Conservation (phyloP, 768 basidiomycete species). For the Tulasnella sp. region DNA sequence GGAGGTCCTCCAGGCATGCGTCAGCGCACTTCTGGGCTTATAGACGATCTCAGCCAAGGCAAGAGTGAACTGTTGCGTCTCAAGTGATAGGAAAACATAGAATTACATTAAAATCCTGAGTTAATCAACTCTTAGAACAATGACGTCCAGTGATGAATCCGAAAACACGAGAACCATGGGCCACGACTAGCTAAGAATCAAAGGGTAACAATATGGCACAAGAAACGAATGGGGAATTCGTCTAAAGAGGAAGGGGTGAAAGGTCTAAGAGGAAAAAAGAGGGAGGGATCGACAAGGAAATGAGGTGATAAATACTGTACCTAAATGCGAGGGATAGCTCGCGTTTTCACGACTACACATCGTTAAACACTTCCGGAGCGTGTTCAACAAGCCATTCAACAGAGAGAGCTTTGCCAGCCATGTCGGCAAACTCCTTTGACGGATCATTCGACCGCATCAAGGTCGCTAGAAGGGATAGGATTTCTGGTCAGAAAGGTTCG, state of each 20-base stretch:
- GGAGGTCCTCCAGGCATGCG: no score
- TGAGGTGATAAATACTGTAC: neutral
- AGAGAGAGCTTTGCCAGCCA: slow-evolving; percentile 90
- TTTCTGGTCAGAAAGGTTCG: neutral
- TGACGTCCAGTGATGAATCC: neutral
- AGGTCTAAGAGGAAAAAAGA: neutral
- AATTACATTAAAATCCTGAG: neutral
- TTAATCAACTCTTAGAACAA: neutral
- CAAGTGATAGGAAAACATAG: neutral
- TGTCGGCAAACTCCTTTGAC: slow-evolving; percentile 86
- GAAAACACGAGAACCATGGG: neutral
- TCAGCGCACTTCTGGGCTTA: no score
- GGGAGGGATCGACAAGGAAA: neutral
- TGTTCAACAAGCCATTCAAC: slow-evolving; percentile 95
- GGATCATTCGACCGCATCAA: slow-evolving; percentile 84
- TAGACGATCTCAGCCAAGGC: no score
- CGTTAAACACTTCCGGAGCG: slow-evolving; percentile 33
- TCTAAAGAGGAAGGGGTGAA: neutral
- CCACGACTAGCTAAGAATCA: neutral
- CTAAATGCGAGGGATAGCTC: neutral
- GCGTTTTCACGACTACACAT: neutral
- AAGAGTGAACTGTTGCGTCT: no score
- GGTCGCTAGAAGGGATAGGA: slow-evolving; percentile 55
- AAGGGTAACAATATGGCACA: neutral
- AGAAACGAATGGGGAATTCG: neutral